These are phyloP conservation scores for Cordyceps tenuipes DNA, from an alignment of 2,329 filamentous ascomycete species.

Conservation along the genomic window DNA sequence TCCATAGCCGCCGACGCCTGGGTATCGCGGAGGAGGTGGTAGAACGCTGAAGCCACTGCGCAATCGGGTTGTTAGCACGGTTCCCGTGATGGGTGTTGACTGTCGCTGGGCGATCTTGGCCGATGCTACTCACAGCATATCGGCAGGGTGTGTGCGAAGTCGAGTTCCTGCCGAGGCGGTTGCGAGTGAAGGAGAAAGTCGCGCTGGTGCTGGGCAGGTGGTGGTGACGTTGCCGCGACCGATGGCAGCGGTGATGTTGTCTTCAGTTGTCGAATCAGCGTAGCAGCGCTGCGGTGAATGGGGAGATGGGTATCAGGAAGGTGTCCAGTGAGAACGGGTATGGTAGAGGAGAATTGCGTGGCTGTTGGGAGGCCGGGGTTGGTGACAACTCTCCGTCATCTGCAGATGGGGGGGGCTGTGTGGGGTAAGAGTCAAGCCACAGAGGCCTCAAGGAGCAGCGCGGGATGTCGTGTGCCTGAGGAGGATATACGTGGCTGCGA, in stretches of 20 bases:
- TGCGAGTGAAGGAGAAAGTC: background rate
- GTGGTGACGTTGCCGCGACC: background rate
- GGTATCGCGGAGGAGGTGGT: slow-evolving; percentile 79
- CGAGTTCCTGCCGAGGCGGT: background rate
- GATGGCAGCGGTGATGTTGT: background rate
- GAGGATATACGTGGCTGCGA: background rate
- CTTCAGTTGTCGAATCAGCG: background rate
- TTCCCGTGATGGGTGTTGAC: background rate
- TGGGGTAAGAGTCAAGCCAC: slow-evolving; percentile 11
- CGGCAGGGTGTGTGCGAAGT: background rate
- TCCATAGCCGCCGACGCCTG: slow-evolving; percentile 62
- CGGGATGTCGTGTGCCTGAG: background rate
- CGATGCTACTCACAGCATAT: slow-evolving; percentile 4
- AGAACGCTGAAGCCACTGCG: slow-evolving; percentile 54
- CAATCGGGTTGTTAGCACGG: slow-evolving; percentile 2
- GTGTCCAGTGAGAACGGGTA: background rate
- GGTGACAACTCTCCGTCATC: slow-evolving; percentile 2
- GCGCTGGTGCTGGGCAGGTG: background rate
- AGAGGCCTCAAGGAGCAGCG: background rate
- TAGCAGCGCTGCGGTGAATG: background rate
- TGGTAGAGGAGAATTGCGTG: background rate
- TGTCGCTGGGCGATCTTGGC: background rate
- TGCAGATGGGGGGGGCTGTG: slow-evolving; percentile 6
- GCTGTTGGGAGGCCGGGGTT: slow-evolving; percentile 5
- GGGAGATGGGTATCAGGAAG: background rate